These are phyloP conservation scores for Micractinium sp. DNA, from an alignment of 139 green algal species.

Conservation along the genomic window DNA sequence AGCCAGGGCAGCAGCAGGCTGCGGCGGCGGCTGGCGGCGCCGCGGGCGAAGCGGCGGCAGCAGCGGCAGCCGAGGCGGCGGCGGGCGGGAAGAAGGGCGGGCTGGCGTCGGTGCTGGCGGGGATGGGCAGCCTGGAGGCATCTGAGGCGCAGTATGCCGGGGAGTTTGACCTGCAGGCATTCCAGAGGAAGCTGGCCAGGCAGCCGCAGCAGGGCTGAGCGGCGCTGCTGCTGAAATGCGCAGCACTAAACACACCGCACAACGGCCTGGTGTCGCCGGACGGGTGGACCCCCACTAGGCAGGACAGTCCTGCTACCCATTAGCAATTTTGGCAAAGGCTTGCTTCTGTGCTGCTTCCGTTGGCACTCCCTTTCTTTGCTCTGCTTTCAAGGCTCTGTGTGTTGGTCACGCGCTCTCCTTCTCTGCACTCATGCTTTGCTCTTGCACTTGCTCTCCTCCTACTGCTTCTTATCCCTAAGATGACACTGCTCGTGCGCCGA, in stretches of 20 bases:
- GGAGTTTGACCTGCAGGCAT: constrained; percentile 85
- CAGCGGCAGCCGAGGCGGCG: constrained; percentile 17
- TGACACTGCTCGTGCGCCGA: too few species aligned
- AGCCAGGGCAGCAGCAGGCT: constrained; percentile 24
- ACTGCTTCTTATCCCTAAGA: background rate
- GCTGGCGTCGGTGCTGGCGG: constrained; percentile 74
- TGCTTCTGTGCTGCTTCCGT: background rate
- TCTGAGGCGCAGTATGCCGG: constrained; percentile 84
- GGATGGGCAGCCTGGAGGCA: constrained; percentile 87
- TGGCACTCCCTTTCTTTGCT: background rate
- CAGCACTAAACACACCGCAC: too few species aligned
- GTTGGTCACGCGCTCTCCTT: background rate
- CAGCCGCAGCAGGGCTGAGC: background rate
- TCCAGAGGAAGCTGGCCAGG: constrained; percentile 67
- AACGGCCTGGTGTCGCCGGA: too few species aligned
- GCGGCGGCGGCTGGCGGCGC: background rate
- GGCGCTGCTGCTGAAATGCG: background rate
- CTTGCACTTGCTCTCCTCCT: background rate
- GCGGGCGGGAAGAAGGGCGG: constrained; percentile 32
- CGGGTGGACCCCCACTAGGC: too few species aligned
- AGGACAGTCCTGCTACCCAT: too few species aligned
- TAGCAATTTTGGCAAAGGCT: too few species aligned
- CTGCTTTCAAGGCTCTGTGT: background rate
- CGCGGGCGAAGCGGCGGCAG: background rate
- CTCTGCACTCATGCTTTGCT: background rate